A percentile compares a stretch with the other conserved stretches of the same genome.
phyloP scores from a whole-genome alignment of 371 early-diverging fungal species.

The Scutellospora calospora region DNA sequence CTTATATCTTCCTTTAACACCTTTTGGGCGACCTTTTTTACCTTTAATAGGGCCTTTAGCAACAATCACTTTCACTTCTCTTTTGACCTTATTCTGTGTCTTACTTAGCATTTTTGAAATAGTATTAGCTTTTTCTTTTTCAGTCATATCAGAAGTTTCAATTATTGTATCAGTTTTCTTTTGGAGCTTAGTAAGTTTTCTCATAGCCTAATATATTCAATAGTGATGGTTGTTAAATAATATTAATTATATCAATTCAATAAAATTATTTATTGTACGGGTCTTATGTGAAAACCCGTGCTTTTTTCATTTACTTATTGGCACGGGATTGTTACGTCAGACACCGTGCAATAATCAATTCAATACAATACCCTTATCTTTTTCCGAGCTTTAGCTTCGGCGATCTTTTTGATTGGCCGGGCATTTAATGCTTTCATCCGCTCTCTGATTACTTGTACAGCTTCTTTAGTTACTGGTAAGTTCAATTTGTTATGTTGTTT shows the following conservation, averaged over 20 bases:
- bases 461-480: slow-evolving; percentile 95
- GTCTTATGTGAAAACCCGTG: too few species aligned
- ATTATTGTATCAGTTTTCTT: slow-evolving; percentile 90
- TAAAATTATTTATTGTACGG: too few species aligned
- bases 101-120: slow-evolving; percentile 81
- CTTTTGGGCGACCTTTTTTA: slow-evolving; percentile 93
- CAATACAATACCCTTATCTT: slow-evolving; percentile 69
- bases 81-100: slow-evolving; percentile 76
- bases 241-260: too few species aligned
- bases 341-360: neutral
- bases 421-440: slow-evolving; percentile 89
- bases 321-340: too few species aligned
- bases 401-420: slow-evolving; percentile 97
- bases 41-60: slow-evolving; percentile 89
- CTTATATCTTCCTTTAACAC: slow-evolving; percentile 94
- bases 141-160: slow-evolving; percentile 89
- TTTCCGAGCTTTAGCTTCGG: slow-evolving; percentile 98
- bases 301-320: too few species aligned
- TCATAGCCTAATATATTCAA: slow-evolving; percentile 55
- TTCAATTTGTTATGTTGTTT: slow-evolving; percentile 84
- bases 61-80: slow-evolving; percentile 88
- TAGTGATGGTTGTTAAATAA: neutral
- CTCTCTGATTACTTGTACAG: slow-evolving; percentile 83
- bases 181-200: slow-evolving; percentile 80
- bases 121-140: slow-evolving; percentile 84